Evolutionary conservation across 306 rosid species (phyloP).

Genomic region (Dryas octopetala): DNA sequence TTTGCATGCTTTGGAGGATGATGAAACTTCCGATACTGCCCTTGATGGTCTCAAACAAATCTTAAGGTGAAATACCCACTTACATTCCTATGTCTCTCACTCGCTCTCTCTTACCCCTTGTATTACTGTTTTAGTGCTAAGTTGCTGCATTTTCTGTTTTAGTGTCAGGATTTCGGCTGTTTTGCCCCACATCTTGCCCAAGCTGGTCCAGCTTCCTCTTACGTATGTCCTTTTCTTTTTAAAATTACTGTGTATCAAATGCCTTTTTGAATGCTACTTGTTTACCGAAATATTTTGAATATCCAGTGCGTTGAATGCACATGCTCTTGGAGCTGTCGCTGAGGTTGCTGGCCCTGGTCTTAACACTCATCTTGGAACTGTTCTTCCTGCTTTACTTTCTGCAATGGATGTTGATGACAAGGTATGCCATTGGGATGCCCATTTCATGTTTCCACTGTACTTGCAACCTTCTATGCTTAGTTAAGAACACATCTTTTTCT

Average conservation of each 20-base stretch:
- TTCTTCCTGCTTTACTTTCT: slow-evolving; percentile 87
- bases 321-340: slow-evolving; percentile 97
- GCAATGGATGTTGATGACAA: slow-evolving; percentile 73
- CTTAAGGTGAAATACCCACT: slow-evolving; percentile 54
- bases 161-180: slow-evolving; percentile 94
- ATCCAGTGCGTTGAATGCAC: slow-evolving; percentile 88
- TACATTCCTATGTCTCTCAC: not conserved
- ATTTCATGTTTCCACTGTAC: not conserved
- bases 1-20: slow-evolving; percentile 91
- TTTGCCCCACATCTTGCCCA: slow-evolving; percentile 93
- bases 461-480: not conserved
- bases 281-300: slow-evolving; percentile 17
- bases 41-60: slow-evolving; percentile 98
- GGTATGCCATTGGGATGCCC: slow-evolving; percentile 37
- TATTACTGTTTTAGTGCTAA: slow-evolving; percentile 20
- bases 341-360: slow-evolving; percentile 98
- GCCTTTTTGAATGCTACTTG: slow-evolving; percentile 4
- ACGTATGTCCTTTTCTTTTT: slow-evolving; percentile 54
- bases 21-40: slow-evolving; percentile 86
- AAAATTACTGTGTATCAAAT: slow-evolving; percentile 16
- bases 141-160: slow-evolving; percentile 15
- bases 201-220: slow-evolving; percentile 85
- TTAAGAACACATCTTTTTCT: not conserved
- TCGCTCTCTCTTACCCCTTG: slow-evolving; percentile 2
- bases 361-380: slow-evolving; percentile 71